phyloP scores from a whole-genome alignment of 495 filamentous ascomycete species.

The Letharia lupina region DNA sequence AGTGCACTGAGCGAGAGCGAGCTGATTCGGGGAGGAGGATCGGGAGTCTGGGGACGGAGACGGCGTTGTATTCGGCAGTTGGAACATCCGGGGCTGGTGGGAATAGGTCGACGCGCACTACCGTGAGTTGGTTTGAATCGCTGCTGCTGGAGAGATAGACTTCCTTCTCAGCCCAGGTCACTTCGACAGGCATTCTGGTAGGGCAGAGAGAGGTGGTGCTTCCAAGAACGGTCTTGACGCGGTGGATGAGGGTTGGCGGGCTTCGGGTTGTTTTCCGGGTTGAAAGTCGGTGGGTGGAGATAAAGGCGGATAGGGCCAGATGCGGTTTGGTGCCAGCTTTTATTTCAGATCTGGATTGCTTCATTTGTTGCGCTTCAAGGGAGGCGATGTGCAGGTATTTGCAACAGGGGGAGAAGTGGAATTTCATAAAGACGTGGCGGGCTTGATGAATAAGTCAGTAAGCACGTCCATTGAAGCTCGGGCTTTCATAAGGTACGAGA shows the following conservation, averaged over 20 bases:
- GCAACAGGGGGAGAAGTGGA: constrained; percentile 10
- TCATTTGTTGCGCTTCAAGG: constrained; percentile 9
- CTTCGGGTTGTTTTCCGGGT: constrained; percentile 12
- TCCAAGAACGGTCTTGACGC: constrained; percentile 13
- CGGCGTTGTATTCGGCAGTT: neutral
- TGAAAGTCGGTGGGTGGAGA: constrained; percentile 19
- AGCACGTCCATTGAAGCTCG: neutral
- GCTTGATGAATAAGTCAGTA: neutral
- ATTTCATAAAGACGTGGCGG: constrained; percentile 15
- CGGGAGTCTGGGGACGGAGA: constrained; percentile 1
- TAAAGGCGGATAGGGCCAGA: constrained; percentile 4
- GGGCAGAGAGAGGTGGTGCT: neutral
- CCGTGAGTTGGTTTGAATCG: neutral
- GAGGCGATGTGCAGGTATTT: constrained; percentile 17
- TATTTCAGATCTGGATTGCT: neutral
- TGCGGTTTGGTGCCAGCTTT: constrained; percentile 1
- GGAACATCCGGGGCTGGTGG: neutral
- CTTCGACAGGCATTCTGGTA: constrained; percentile 1
- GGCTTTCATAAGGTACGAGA: neutral
- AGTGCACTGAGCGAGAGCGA: neutral
- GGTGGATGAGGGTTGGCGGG: constrained; percentile 18
- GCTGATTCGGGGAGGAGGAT: constrained; percentile 8
- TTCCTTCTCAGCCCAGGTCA: constrained; percentile 14
- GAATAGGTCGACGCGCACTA: constrained; percentile 8
- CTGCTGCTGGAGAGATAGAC: constrained; percentile 18